Evolutionary conservation across 2,329 filamentous ascomycete genomes (phyloP).

Genomic region (Fusarium nisikadoi): DNA sequence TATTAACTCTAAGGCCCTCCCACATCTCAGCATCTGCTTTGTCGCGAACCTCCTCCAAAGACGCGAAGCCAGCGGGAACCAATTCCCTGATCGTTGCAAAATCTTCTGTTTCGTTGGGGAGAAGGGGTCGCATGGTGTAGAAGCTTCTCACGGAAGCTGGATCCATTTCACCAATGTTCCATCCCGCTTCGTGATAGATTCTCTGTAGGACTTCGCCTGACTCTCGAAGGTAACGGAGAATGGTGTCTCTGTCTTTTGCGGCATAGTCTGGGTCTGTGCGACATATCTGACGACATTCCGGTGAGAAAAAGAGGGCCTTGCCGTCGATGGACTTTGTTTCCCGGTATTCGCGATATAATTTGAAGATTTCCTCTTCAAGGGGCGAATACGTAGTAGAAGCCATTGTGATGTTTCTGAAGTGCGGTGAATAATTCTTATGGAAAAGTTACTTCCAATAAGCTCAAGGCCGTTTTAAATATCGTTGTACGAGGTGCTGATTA

Average conservation of each 20-base stretch:
- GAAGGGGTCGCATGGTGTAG: neutral
- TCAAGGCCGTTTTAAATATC: neutral
- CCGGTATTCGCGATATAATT: neutral
- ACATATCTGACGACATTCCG: conserved; percentile 9
- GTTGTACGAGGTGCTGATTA: neutral
- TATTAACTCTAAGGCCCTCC: conserved; percentile 3
- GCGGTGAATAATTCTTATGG: neutral
- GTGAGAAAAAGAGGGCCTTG: conserved; percentile 2
- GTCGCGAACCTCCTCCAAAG: neutral
- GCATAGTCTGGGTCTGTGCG: conserved; percentile 10
- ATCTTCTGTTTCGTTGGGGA: neutral
- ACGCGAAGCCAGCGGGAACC: neutral
- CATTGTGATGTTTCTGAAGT: neutral
- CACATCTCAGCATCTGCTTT: neutral
- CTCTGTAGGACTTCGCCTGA: neutral
- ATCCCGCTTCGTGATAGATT: neutral
- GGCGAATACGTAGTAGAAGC: accelerated
- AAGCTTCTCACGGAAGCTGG: neutral
- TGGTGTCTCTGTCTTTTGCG: neutral
- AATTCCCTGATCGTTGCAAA: neutral
- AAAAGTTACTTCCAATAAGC: neutral
- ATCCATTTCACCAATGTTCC: neutral
- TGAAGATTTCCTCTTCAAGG: neutral
- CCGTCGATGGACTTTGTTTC: neutral
- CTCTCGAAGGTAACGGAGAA: neutral